A percentile compares a stretch with the other conserved stretches of the same genome.
Conservation (phyloP, 441 rosid species). For the Daphne laureola region DNA sequence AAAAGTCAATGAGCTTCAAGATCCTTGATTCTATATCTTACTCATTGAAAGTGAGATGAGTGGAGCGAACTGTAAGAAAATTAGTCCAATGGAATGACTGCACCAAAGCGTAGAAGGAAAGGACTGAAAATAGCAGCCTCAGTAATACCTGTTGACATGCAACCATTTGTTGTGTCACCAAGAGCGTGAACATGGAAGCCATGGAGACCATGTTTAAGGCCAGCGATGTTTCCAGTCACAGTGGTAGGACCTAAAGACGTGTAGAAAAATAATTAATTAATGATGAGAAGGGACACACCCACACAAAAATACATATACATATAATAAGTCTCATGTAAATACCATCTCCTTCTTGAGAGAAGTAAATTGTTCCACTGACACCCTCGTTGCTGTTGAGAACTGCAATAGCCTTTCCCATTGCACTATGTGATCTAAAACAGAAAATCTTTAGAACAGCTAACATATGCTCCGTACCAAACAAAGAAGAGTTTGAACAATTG, state of each 20-base stretch:
- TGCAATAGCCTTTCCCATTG: slow-evolving; percentile 82
- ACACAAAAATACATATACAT: neutral
- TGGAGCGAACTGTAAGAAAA: no score
- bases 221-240: slow-evolving; percentile 63
- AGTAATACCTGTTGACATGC: slow-evolving; percentile 90
- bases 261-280: slow-evolving; percentile 9
- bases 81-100: no score
- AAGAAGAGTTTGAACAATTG: no score
- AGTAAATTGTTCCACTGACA: slow-evolving; percentile 63
- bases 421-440: slow-evolving; percentile 60
- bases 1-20: neutral
- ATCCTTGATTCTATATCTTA: neutral
- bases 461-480: neutral
- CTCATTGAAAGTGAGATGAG: neutral
- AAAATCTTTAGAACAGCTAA: slow-evolving; percentile 4
- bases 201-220: slow-evolving; percentile 88
- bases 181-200: slow-evolving; percentile 94
- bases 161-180: slow-evolving; percentile 94
- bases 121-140: neutral
- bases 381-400: slow-evolving; percentile 67
- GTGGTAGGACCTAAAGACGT: slow-evolving; percentile 54
- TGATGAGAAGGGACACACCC: slow-evolving; percentile 6
- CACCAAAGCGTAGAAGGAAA: neutral
- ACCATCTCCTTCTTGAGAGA: slow-evolving; percentile 80
- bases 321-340: neutral